A percentile compares a stretch with the other conserved stretches of the same genome.
phyloP scores from a whole-genome alignment of 2,329 filamentous ascomycete species.

The Trichocomaceae sp. region DNA sequence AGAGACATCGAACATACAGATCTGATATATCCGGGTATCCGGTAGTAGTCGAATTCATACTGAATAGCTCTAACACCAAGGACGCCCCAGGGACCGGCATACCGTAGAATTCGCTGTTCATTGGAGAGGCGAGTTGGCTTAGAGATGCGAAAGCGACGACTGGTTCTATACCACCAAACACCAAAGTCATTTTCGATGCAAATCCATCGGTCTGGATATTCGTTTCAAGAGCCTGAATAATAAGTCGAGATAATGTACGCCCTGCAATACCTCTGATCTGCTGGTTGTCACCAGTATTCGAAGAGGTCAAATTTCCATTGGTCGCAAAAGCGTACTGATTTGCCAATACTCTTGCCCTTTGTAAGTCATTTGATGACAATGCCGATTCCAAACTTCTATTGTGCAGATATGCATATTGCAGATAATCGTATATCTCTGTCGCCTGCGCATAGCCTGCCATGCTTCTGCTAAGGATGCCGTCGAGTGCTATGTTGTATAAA shows the following conservation, averaged over 20 bases:
- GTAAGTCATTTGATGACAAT: constrained; percentile 27
- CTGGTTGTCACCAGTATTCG: constrained; percentile 20
- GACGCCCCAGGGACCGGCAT: constrained; percentile 45
- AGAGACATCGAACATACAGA: constrained; percentile 51
- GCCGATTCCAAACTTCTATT: constrained; percentile 38
- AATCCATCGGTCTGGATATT: constrained; percentile 35
- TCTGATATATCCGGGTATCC: constrained; percentile 39
- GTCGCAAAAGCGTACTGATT: constrained; percentile 44
- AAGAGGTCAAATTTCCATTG: constrained; percentile 40
- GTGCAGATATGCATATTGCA: constrained; percentile 49
- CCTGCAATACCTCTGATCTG: constrained; percentile 37
- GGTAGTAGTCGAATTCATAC: constrained; percentile 25
- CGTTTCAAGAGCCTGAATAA: constrained; percentile 33
- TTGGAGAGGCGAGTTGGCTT: constrained; percentile 32
- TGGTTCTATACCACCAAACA: constrained; percentile 47
- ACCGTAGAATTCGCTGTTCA: constrained; percentile 42
- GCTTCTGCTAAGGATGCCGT: constrained; percentile 32
- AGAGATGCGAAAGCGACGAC: constrained; percentile 48
- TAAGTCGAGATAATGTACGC: constrained; percentile 34
- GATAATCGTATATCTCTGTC: constrained; percentile 49
- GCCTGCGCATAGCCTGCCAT: constrained; percentile 48
- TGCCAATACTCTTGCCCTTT: constrained; percentile 40
- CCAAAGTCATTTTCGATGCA: constrained; percentile 39
- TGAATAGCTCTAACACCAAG: constrained; percentile 49
- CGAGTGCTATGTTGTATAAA: constrained; percentile 40